phyloP scores from a whole-genome alignment of 495 filamentous ascomycete genomes.

The Margaritispora aquatica region DNA sequence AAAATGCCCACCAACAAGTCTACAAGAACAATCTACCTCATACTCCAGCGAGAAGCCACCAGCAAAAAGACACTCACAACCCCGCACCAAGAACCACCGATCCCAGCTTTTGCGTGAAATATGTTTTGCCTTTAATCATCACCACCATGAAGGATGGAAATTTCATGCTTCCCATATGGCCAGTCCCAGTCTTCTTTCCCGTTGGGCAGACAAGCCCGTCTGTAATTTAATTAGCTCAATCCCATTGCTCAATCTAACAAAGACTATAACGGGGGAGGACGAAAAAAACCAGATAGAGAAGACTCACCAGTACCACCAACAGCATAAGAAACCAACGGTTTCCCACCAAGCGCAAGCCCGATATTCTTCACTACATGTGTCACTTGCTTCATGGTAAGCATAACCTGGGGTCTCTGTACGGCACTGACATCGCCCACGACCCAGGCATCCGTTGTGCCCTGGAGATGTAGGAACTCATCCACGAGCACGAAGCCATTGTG shows the following conservation, averaged over 20 bases:
- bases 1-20: not conserved
- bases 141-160: not conserved
- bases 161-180: slow-evolving; percentile 1
- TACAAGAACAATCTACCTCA: too few relatives aligned
- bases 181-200: not conserved
- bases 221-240: not conserved
- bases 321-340: slow-evolving; percentile 31
- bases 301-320: slow-evolving; percentile 17
- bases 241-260: too few relatives aligned
- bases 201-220: not conserved
- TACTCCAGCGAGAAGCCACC: too few relatives aligned
- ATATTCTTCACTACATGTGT: slow-evolving; percentile 17
- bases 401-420: slow-evolving; percentile 6
- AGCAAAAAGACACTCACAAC: not conserved
- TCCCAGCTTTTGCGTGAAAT: slow-evolving; percentile 8
- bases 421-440: slow-evolving; percentile 33
- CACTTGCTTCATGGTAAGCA: slow-evolving; percentile 10
- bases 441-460: slow-evolving; percentile 32
- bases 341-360: slow-evolving; percentile 17
- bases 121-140: slow-evolving; percentile 7
- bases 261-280: too few relatives aligned
- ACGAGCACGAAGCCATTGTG: slow-evolving; percentile 29
- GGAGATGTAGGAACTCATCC: slow-evolving; percentile 28
- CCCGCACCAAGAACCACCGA: not conserved
- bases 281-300: too few relatives aligned